These are phyloP conservation scores for Euphorbia celastroides DNA, from an alignment of 441 rosid species.

Conservation along the genomic window DNA sequence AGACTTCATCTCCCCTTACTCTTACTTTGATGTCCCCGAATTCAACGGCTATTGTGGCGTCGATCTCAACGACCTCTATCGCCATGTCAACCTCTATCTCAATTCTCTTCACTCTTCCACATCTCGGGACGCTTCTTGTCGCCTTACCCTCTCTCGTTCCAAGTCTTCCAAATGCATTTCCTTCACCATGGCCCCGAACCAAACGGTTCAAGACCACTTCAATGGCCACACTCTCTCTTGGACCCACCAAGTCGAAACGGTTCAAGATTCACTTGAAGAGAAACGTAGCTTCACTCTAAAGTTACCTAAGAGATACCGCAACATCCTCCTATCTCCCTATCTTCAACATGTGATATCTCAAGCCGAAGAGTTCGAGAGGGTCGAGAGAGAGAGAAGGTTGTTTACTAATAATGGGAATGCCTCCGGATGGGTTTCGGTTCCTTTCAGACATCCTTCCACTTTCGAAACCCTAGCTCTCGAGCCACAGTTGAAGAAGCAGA, in stretches of 20 bases:
- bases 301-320: constrained; percentile 33
- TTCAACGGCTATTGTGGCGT: constrained; percentile 74
- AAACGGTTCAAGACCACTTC: constrained; percentile 31
- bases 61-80: constrained; percentile 95
- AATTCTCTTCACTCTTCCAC: constrained; percentile 59
- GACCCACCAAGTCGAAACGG: constrained; percentile 44
- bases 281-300: constrained; percentile 44
- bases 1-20: constrained; percentile 44
- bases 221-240: constrained; percentile 29
- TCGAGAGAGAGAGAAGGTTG: constrained; percentile 37
- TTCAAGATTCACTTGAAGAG: constrained; percentile 44
- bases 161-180: constrained; percentile 32
- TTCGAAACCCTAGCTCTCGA: constrained; percentile 86
- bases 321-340: constrained; percentile 26
- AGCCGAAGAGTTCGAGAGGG: constrained; percentile 77
- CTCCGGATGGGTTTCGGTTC: constrained; percentile 85
- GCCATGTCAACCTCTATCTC: constrained; percentile 81
- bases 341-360: constrained; percentile 37
- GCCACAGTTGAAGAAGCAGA: constrained; percentile 50
- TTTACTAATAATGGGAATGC: constrained; percentile 42
- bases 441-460: constrained; percentile 88
- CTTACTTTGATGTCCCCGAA: constrained; percentile 85
- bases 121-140: constrained; percentile 57
- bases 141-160: constrained; percentile 72
- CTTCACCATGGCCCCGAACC: constrained; percentile 42